Conservation (phyloP, 2,329 filamentous ascomycete genomes). For the Cladosporium sp. region DNA sequence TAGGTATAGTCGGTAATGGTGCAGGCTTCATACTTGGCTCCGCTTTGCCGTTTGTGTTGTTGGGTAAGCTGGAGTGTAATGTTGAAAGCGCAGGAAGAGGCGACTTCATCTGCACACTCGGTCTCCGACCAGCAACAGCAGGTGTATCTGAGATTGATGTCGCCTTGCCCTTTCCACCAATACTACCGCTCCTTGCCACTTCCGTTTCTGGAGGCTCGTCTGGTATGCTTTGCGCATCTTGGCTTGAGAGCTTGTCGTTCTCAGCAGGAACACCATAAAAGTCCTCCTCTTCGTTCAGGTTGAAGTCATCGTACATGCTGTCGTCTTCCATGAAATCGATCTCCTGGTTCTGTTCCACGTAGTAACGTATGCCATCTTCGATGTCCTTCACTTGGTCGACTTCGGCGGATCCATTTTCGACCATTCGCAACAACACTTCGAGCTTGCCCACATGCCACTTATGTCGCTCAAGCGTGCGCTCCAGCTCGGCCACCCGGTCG, state of each 20-base stretch:
- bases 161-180: constrained; percentile 36
- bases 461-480: constrained; percentile 79
- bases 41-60: constrained; percentile 55
- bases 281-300: constrained; percentile 87
- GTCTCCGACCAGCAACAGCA: constrained; percentile 55
- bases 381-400: constrained; percentile 80
- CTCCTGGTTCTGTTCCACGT: constrained; percentile 83
- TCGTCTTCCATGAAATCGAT: constrained; percentile 93
- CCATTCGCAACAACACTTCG: constrained; percentile 79
- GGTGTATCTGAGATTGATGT: constrained; percentile 58
- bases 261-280: constrained; percentile 75
- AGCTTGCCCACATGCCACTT: constrained; percentile 95
- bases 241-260: constrained; percentile 84
- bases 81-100: constrained; percentile 90
- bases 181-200: constrained; percentile 43
- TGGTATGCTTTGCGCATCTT: constrained; percentile 87
- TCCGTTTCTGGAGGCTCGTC: constrained; percentile 68
- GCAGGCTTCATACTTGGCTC: constrained; percentile 81
- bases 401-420: constrained; percentile 91
- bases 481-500: constrained; percentile 82
- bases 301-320: constrained; percentile 88
- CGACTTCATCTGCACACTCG: constrained; percentile 89
- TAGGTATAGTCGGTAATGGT: constrained; percentile 73
- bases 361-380: constrained; percentile 91
- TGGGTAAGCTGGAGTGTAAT: constrained; percentile 67